phyloP scores from a whole-genome alignment of 2,329 filamentous ascomycete genomes.

The Alternaria novae-zelandiae region DNA sequence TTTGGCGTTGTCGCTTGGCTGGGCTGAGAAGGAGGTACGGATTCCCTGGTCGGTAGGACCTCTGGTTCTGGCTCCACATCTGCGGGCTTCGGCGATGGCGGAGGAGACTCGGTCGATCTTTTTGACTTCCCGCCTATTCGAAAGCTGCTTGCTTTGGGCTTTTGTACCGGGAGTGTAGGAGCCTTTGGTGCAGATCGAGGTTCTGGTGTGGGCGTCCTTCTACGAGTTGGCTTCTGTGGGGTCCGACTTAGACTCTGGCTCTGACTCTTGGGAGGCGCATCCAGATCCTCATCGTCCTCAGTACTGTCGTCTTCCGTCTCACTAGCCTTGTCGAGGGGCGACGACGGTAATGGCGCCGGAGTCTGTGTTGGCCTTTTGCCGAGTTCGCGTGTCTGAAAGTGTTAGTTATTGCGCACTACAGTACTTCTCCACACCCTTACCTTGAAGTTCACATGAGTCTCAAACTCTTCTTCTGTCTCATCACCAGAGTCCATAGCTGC shows the following conservation, averaged over 20 bases:
- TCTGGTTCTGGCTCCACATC: background rate
- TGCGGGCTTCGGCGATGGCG: background rate
- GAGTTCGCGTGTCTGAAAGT: slow-evolving; percentile 18
- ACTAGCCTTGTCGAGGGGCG: background rate
- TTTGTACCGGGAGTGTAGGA: slow-evolving; percentile 7
- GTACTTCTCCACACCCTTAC: slow-evolving; percentile 2
- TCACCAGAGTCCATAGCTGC: slow-evolving; percentile 28
- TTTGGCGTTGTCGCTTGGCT: slow-evolving; percentile 12
- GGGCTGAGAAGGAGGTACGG: slow-evolving; percentile 3
- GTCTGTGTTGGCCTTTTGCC: background rate
- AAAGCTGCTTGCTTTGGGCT: slow-evolving; percentile 31
- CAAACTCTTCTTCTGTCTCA: slow-evolving; percentile 47
- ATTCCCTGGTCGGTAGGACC: background rate
- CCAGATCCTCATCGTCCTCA: slow-evolving; percentile 46
- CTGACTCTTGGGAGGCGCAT: slow-evolving; percentile 35
- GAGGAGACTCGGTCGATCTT: slow-evolving; percentile 3
- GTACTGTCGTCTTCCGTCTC: background rate
- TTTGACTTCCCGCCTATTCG: slow-evolving; percentile 38
- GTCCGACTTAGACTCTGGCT: slow-evolving; percentile 12
- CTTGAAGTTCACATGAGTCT: slow-evolving; percentile 43
- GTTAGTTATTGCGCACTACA: background rate
- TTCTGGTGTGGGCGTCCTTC: slow-evolving; percentile 12
- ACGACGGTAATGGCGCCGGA: background rate
- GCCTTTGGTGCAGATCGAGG: background rate
- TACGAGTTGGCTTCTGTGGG: background rate